These are phyloP conservation scores for Saccharomyces kudriavzevii DNA, from an alignment of 805 yeast species.

Conservation along the genomic window DNA sequence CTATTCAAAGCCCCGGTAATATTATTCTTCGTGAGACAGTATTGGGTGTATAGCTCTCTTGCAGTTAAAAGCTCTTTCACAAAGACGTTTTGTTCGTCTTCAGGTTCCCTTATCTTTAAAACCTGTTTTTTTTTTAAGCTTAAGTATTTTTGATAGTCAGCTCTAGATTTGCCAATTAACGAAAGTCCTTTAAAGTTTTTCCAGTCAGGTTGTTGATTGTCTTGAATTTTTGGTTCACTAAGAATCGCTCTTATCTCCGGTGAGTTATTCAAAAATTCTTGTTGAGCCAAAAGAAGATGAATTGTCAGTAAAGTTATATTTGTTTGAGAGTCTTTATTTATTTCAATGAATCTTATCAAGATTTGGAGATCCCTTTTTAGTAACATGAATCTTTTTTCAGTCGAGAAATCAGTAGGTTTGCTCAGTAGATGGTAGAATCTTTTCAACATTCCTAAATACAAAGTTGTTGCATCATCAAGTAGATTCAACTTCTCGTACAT, in stretches of 20 bases:
- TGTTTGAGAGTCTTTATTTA: conserved; percentile 38
- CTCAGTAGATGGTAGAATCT: conserved; percentile 43
- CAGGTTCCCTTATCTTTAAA: conserved; percentile 11
- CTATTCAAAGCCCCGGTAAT: conserved; percentile 47
- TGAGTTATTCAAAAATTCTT: conserved; percentile 41
- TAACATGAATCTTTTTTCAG: conserved; percentile 34
- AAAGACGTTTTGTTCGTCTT: conserved; percentile 29
- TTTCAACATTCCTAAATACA: conserved; percentile 56
- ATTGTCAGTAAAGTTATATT: conserved; percentile 47
- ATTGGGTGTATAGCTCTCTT: conserved; percentile 61
- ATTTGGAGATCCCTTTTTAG: conserved; percentile 62
- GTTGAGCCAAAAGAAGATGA: conserved; percentile 53
- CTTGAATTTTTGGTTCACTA: conserved; percentile 11
- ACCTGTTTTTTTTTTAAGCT: background rate
- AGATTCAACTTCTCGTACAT: conserved; percentile 67
- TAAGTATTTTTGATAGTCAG: background rate
- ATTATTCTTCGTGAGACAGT: conserved; percentile 55
- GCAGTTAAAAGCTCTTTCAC: conserved; percentile 64
- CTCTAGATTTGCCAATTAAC: background rate
- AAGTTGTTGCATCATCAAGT: conserved; percentile 50
- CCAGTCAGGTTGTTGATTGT: conserved; percentile 2
- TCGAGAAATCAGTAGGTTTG: conserved; percentile 24
- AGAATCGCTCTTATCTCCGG: conserved; percentile 23
- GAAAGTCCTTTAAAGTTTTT: background rate
- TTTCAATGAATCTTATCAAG: conserved; percentile 50